Conservation (phyloP, 2,329 filamentous ascomycete species). For the Trichoderma cornu-damae region DNA sequence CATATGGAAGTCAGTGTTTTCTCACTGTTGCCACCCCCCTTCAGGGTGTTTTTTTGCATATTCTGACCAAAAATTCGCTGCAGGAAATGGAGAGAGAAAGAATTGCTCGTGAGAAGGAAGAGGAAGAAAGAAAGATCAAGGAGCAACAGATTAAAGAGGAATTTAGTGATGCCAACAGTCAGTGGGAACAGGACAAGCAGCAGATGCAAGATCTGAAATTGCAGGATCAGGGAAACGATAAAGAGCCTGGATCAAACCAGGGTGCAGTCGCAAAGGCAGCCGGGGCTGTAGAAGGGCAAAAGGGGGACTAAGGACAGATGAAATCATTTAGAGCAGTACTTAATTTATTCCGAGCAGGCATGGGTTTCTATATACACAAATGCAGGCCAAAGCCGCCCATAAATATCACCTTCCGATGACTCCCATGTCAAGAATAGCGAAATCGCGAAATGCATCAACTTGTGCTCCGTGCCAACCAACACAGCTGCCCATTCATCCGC, state of each 20-base stretch:
- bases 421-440: neutral
- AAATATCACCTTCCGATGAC: neutral
- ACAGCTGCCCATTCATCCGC: neutral
- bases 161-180: slow-evolving; percentile 68
- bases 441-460: neutral
- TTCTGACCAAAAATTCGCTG: slow-evolving; percentile 12
- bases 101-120: slow-evolving; percentile 69
- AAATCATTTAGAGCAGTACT: slow-evolving; percentile 9
- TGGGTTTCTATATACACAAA: slow-evolving; percentile 1
- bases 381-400: neutral
- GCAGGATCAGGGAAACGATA: slow-evolving; percentile 19
- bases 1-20: slow-evolving; percentile 73
- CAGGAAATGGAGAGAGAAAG: slow-evolving; percentile 91
- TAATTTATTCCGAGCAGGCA: slow-evolving; percentile 2
- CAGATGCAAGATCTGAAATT: slow-evolving; percentile 62
- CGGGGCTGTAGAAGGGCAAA: slow-evolving; percentile 44
- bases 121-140: slow-evolving; percentile 64
- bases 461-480: neutral
- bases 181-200: slow-evolving; percentile 89
- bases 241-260: neutral
- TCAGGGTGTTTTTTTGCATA: rapidly evolving
- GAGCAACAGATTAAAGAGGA: slow-evolving; percentile 67
- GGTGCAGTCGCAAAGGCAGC: slow-evolving; percentile 20
- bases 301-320: neutral
- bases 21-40: neutral